Evolutionary conservation across 169 alveolate species (phyloP).

Genomic region (Perkinsus marinus): DNA sequence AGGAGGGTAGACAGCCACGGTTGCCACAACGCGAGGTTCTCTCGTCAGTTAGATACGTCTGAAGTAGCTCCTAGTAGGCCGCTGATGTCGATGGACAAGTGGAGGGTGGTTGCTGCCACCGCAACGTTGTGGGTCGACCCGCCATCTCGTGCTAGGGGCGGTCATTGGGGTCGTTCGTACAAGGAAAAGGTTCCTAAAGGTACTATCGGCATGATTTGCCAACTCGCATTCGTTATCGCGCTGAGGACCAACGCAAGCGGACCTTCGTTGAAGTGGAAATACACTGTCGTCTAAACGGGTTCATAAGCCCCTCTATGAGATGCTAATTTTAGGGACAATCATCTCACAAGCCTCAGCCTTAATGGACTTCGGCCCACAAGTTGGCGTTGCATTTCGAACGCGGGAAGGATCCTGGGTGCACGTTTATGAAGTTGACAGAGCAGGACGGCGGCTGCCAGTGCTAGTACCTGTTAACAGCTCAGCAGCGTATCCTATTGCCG

Average conservation of each 20-base stretch:
- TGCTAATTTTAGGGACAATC: neutral
- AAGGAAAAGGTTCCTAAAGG: neutral
- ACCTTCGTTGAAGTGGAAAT: no score
- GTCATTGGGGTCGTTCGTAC: neutral
- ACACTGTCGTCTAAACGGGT: no score
- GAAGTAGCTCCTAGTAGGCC: neutral
- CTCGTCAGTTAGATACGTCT: neutral
- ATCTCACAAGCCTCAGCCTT: neutral
- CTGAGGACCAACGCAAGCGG: no score
- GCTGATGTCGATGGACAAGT: neutral
- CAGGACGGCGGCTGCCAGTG: neutral
- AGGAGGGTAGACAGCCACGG: neutral
- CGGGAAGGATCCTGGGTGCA: neutral
- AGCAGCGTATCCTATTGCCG: neutral
- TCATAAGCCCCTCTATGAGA: neutral
- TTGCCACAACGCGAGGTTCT: neutral
- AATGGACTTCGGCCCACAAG: neutral
- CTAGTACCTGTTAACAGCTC: neutral
- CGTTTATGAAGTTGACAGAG: neutral
- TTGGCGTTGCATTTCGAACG: neutral
- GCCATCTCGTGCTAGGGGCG: neutral
- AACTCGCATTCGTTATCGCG: neutral
- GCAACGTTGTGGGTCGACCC: neutral
- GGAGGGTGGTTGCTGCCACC: neutral
- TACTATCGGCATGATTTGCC: neutral